Base-by-base conservation (phyloP, 2,329 filamentous ascomycete species). In the Sporothrix luriei region DNA sequence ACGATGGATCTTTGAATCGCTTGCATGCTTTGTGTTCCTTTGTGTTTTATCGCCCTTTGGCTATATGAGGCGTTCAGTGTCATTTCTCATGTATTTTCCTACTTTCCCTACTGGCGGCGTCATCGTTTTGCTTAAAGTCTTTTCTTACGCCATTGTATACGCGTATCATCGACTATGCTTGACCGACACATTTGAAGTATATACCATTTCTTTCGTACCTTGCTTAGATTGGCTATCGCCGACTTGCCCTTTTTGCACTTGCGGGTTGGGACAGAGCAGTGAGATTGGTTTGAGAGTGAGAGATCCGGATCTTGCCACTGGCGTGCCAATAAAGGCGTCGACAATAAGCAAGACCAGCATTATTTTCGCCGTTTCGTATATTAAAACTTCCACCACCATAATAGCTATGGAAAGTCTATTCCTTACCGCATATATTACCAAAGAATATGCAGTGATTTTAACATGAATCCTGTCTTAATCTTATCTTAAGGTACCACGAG, bases 1-100 rank as follows among this genome's bases (percentile, higher is more conserved):
- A 73, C 71, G n/a, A 72, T 72, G 65, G 71, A 73, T 61, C n/a
- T 51, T 29, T 62, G 48, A 52, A 11, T 13, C 3, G n/a, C n/a
- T 19, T 64, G 40, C 7, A 40, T 43, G 40, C 14, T 14, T 43
- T 4, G 10, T 55, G 24, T 43, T 57, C 38, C 26, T 48, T 4
- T 40, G 26, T 10, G 2, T 29, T 6, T 59, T n/a, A 33, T 14
- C 26, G 9, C 7, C 3, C 16, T 14, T n/a, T 13, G 26, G 40
- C 54, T 6, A 21, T 6, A 21, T 29, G 33, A 43, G 49, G 51
- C 49, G 43, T 67, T 67, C 38, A 43, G 49, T 55, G 49, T 19
- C 38, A 9, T 65, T n/a, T 4, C 43, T 48, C 11, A 43, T 48
- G 38, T 52, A 1, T 29, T 55, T 48, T 51, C 14, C 21, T 51